Conservation (phyloP, 345 rosid species). For the Eucalyptus rudis region DNA sequence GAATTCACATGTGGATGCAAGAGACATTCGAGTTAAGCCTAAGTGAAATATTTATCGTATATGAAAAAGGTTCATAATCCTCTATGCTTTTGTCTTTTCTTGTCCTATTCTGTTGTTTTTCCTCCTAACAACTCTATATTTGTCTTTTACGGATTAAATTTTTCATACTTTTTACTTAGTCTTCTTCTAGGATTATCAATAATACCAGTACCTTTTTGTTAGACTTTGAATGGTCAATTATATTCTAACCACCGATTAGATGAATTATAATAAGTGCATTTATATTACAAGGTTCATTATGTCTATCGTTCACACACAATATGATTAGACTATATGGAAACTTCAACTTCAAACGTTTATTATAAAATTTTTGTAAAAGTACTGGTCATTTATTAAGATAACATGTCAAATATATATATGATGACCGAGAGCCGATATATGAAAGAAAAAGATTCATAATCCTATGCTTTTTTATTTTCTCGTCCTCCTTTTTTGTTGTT, state of each 20-base stretch:
- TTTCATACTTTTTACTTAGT: background rate
- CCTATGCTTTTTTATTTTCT: too few relatives aligned
- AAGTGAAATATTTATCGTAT: too few relatives aligned
- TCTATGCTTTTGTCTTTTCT: background rate
- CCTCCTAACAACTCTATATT: too few relatives aligned
- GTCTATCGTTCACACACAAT: background rate
- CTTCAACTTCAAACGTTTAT: background rate
- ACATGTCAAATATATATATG: too few relatives aligned
- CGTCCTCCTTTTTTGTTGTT: too few relatives aligned
- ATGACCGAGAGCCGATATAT: accelerated
- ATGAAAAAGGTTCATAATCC: background rate
- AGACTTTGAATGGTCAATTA: background rate
- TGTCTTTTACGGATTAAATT: background rate
- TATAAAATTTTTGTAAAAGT: too few relatives aligned
- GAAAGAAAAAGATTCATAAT: too few relatives aligned
- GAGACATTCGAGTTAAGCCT: background rate
- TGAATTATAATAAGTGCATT: background rate
- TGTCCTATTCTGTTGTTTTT: background rate
- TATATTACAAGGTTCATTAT: background rate
- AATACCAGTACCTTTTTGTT: background rate
- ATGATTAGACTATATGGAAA: background rate
- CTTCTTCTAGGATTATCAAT: too few relatives aligned
- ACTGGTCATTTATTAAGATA: too few relatives aligned
- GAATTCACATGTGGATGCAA: background rate
- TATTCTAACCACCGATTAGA: background rate